These are phyloP conservation scores for Osmanthus fragrans DNA, from an alignment of 257 asterid genomes.

Conservation along the genomic window DNA sequence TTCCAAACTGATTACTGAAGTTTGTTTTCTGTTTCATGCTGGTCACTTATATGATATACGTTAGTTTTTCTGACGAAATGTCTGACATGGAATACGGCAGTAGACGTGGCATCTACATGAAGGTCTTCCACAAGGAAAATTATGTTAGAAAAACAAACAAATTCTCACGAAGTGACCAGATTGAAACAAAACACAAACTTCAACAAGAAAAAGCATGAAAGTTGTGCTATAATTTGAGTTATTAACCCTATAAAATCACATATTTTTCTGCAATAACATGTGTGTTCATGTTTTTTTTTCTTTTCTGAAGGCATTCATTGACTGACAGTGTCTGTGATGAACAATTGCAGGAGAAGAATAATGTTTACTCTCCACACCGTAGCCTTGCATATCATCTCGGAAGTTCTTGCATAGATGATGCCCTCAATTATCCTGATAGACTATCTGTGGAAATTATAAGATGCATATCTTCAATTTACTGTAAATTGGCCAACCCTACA, in stretches of 20 bases:
- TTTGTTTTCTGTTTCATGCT: not conserved
- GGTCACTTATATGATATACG: not conserved
- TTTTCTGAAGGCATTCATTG: conserved; percentile 11
- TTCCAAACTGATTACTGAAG: not conserved
- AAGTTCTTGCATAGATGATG: conserved; percentile 42
- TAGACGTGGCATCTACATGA: not conserved
- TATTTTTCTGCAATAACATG: not conserved
- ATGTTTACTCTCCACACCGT: conserved; percentile 44
- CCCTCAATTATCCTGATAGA: conserved; percentile 55
- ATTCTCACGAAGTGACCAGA: not conserved
- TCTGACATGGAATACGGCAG: not conserved
- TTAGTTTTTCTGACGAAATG: not conserved
- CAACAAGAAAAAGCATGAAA: not conserved
- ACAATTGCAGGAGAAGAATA: conserved; percentile 56
- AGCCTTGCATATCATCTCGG: conserved; percentile 84
- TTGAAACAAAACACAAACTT: not conserved
- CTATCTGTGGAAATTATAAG: conserved; percentile 73
- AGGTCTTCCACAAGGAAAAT: not conserved
- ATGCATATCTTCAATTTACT: conserved; percentile 77
- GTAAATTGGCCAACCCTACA: conserved; percentile 62
- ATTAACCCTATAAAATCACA: not conserved
- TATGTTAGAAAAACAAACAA: too few relatives aligned
- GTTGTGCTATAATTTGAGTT: too few relatives aligned
- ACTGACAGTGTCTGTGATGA: conserved; percentile 11
- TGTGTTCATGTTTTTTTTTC: not conserved